Evolutionary conservation across 768 basidiomycete genomes (phyloP), one percentile per base, ranked within the genome.

Genomic region (Suillus ampliporus): DNA sequence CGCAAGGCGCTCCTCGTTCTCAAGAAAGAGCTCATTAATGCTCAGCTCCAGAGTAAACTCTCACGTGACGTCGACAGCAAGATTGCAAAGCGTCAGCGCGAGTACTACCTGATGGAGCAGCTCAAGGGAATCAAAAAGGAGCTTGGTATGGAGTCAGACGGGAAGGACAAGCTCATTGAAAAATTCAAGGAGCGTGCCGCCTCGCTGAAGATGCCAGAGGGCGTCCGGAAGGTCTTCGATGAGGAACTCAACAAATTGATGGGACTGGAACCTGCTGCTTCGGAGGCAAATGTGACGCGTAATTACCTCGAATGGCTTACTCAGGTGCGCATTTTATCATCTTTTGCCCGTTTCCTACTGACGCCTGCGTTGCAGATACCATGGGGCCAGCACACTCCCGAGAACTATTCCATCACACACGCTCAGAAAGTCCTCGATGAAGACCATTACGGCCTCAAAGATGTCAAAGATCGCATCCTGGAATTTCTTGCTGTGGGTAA

Each of bases 1-100:
- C 90, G 92, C 65, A 95, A 95, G 77, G 91, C 95, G 0, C 80
- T 99, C 10, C 78, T 95, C 34, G 94, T 99, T 1, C 83, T 99
- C 65, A 99, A 99, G 84, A 99, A 98, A 77, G 97, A 99, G 74
- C 84, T 98, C 37, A 97, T 98, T 75, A 98, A 98, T 67, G 95
- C 95, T 0, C 95, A 98, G 72, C 78, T 99, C 56, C 97, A 97
- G 76, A 89, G 86, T 69, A 97, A 97, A 77, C 90, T 99, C 61
- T 88, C 90, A 1, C 84, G 93, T 19, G 96, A 99, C 68, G 95
- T 99, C 1, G 95, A 99, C 72, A 87, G 80, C 81, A 97, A 95
- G 80, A 95, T 98, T 63, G 94, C 94, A 13, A 96, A 97, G 73
- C 84, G 95, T 6, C 95, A 97, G 72, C 81, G 95, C 59, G 95